These are phyloP conservation scores for Oryza meridionalis DNA, from an alignment of 176 grass and related monocot species.

Conservation along the genomic window DNA sequence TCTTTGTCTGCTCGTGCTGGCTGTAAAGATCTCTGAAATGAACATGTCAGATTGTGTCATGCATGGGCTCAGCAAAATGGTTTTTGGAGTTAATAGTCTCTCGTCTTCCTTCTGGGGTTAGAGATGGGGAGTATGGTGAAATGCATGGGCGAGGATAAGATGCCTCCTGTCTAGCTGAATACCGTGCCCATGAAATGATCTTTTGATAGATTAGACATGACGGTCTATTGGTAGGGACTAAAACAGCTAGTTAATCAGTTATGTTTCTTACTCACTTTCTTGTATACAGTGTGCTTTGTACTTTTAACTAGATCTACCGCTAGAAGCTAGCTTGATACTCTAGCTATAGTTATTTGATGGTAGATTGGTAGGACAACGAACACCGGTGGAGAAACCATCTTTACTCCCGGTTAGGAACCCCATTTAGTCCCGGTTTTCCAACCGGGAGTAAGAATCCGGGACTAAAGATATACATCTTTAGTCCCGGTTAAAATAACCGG, in stretches of 20 bases:
- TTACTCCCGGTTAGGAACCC: no score
- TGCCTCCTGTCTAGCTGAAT: constrained; percentile 29
- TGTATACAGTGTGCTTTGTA: constrained; percentile 1
- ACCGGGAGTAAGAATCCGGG: no score
- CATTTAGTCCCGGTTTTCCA: no score
- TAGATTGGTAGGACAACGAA: background rate
- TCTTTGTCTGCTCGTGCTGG: constrained; percentile 26
- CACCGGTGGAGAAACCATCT: no score
- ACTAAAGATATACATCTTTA: no score
- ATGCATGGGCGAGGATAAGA: constrained; percentile 29
- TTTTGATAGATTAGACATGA: constrained; percentile 13
- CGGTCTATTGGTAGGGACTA: constrained; percentile 12
- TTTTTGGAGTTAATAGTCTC: background rate
- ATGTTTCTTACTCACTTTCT: background rate
- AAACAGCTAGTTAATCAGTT: background rate
- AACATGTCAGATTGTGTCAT: constrained; percentile 42
- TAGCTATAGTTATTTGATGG: background rate
- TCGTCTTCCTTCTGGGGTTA: background rate
- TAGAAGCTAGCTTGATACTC: background rate
- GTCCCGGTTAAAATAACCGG: no score
- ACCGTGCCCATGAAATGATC: constrained; percentile 13
- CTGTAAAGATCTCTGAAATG: constrained; percentile 18
- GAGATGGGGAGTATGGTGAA: background rate
- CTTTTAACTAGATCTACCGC: constrained; percentile 8
- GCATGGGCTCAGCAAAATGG: constrained; percentile 24